These are phyloP conservation scores for Fusarium sublunatum DNA, from an alignment of 2,329 filamentous ascomycete genomes.

Conservation along the genomic window DNA sequence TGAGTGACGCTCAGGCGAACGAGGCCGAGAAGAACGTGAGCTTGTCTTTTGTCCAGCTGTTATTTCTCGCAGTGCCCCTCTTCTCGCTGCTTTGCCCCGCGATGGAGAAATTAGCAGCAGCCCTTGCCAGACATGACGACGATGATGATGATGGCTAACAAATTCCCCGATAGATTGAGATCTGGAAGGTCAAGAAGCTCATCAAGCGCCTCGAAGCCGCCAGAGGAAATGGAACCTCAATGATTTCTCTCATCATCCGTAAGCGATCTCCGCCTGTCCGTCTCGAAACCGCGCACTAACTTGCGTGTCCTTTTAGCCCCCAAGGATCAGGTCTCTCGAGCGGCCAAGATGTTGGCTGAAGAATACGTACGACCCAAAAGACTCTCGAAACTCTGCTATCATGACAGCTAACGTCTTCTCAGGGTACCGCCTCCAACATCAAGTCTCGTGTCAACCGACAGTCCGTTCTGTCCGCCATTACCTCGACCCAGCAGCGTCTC, in stretches of 20 bases:
- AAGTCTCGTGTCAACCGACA: constrained; percentile 99
- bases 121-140: constrained; percentile 1
- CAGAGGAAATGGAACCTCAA: constrained; percentile 97
- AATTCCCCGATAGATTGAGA: constrained; percentile 67
- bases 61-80: constrained; percentile 31
- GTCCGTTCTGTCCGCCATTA: constrained; percentile 97
- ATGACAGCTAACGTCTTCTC: constrained; percentile 38
- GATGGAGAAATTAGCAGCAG: constrained; percentile 32
- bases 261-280: constrained; percentile 53
- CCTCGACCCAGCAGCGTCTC: constrained; percentile 97
- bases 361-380: constrained; percentile 78
- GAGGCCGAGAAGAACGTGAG: constrained; percentile 97
- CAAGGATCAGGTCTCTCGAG: constrained; percentile 96
- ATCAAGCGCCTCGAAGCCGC: constrained; percentile 98
- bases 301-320: constrained; percentile 69
- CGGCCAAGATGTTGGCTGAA: constrained; percentile 99
- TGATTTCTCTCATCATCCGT: constrained; percentile 99
- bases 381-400: neutral
- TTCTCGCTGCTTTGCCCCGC: constrained; percentile 48
- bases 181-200: constrained; percentile 99
- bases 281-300: constrained; percentile 44
- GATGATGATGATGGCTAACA: constrained; percentile 36
- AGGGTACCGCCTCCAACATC: constrained; percentile 99
- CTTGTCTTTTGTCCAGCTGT: constrained; percentile 35
- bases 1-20: constrained; percentile 87